These are phyloP conservation scores for Fusarium brachygibbosum DNA, from an alignment of 2,329 filamentous ascomycete genomes.

Conservation along the genomic window DNA sequence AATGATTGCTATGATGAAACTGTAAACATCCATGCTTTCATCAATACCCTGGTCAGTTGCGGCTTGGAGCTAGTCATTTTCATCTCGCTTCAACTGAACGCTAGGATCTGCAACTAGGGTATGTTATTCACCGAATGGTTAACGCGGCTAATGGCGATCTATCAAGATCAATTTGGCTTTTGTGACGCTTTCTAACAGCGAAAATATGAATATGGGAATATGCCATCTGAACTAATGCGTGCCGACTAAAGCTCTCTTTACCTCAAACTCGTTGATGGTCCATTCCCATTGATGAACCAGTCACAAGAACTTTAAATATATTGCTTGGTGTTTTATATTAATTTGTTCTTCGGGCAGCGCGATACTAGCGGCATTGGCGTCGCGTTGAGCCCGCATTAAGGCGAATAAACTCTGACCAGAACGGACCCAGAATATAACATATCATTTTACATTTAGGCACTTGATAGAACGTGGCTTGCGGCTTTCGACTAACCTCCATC, in stretches of 20 bases:
- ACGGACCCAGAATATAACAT: too few species aligned
- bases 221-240: background rate
- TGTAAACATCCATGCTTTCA: background rate
- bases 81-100: background rate
- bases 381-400: background rate
- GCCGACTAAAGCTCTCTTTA: too few species aligned
- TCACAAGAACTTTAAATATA: background rate
- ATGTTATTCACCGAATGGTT: background rate
- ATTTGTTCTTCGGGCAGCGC: background rate
- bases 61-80: background rate
- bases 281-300: background rate
- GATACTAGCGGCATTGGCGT: background rate
- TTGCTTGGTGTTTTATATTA: background rate
- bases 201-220: background rate
- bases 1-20: background rate
- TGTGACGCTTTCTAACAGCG: too few species aligned
- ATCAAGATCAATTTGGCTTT: too few species aligned
- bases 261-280: background rate
- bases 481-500: too few species aligned
- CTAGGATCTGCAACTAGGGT: background rate
- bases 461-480: too few species aligned
- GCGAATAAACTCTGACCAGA: too few species aligned
- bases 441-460: background rate
- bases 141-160: background rate
- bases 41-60: background rate